A percentile compares a stretch with the other conserved stretches of the same genome.
Evolutionary conservation across 129 eudicot genomes (phyloP).

Genomic region (Artemisia argyi): DNA sequence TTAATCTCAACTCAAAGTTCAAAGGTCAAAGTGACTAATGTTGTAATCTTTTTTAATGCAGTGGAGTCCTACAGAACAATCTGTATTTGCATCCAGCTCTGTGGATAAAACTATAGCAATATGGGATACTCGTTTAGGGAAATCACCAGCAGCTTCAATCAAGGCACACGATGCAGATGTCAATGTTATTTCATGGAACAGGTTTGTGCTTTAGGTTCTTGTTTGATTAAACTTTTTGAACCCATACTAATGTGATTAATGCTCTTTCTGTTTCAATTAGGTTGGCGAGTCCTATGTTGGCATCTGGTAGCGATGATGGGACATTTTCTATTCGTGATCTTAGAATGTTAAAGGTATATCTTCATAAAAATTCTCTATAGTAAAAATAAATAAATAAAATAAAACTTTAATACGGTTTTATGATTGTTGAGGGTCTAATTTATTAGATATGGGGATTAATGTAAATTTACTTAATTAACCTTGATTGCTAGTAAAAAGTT

Average conservation of each 20-base stretch:
- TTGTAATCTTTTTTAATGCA: constrained; percentile 35
- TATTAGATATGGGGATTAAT: background rate
- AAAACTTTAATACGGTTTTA: background rate
- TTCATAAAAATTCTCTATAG: background rate
- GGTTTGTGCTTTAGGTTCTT: constrained; percentile 36
- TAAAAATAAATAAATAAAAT: too few species aligned
- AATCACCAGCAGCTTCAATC: constrained; percentile 66
- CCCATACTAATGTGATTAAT: background rate
- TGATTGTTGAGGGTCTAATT: background rate
- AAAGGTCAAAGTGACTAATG: constrained; percentile 2
- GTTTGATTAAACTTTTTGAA: background rate
- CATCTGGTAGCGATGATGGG: constrained; percentile 98
- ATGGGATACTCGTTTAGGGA: constrained; percentile 87
- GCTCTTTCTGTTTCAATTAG: constrained; percentile 29
- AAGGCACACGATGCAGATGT: constrained; percentile 93
- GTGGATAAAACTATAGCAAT: constrained; percentile 87
- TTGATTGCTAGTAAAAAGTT: too few species aligned
- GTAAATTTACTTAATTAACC: too few species aligned
- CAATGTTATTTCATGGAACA: constrained; percentile 98
- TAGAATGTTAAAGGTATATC: constrained; percentile 77
- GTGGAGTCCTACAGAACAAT: constrained; percentile 96
- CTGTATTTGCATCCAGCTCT: constrained; percentile 87
- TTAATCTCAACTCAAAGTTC: background rate
- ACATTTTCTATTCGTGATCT: constrained; percentile 88
- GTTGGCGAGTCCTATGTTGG: constrained; percentile 85